Evolutionary conservation across 306 rosid species (phyloP), one percentile per base, ranked within the genome.

Genomic region (Castanea mollissima): DNA sequence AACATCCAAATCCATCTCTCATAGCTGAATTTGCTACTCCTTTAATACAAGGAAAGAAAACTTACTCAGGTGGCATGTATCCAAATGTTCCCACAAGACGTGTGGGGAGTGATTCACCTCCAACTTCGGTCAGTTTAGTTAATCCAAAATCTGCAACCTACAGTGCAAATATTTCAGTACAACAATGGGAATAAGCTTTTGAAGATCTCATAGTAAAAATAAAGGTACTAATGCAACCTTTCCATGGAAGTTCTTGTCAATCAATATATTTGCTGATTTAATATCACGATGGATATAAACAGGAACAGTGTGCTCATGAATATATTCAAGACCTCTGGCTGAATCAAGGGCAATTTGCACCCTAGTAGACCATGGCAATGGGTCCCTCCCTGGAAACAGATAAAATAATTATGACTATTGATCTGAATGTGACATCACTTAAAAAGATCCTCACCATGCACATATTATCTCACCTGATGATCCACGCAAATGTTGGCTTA

Each of bases 61-160:
- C 95, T 74, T 89, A 91, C 98, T 93, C 97, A 0, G 97, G 98
- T 14, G 98, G 96, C 98, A 93, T 93, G 85, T 93, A 93, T 79
- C 97, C 97, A 81, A 93, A 93, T 72, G 98, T 93, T 84, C 98
- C 98, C 73, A 91, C 97, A 44, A 89, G 93, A 70, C 90, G 92
- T 10, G 99, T 93, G 29, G 90, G 94, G 84, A 93, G 83, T 49
- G 98, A 91, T 6, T 92, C 63, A 81, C 94, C 83, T 75, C 98
- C 96, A 73, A 91, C 97, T 89, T 95, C 97, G 16, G 99, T 89
- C 79, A 95, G 85, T 82, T 93, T 95, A 32, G 99, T 89, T 71
- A 92, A 85, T 70, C 98, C 98, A 86, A 95, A 95, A 87, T 90
- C 99, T 76, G 99, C 99, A 88, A 95, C 98, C 99, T 95, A 86